A percentile compares a stretch with the other conserved stretches of the same genome.
Evolutionary conservation across 768 basidiomycete genomes (phyloP).

Genomic region (Podaxis pistillaris): DNA sequence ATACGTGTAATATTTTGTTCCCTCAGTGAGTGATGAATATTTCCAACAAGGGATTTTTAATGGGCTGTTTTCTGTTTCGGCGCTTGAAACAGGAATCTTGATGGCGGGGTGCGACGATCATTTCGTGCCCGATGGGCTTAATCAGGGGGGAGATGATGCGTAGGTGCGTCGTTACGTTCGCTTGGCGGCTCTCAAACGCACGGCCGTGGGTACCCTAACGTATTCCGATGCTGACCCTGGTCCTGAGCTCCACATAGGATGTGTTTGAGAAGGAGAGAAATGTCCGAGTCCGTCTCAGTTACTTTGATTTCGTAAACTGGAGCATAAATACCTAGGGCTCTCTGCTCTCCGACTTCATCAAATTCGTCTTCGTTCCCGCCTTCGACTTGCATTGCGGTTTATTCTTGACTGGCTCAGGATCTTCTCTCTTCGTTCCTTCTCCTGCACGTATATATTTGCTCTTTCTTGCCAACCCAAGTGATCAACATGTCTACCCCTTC

Average conservation of each 20-base stretch:
- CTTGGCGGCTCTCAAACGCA: not conserved
- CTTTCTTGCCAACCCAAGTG: not conserved
- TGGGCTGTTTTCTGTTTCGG: not conserved
- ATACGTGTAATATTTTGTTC: no score
- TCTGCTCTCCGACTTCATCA: not conserved
- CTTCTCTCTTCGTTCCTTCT: not conserved
- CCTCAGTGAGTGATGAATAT: no score
- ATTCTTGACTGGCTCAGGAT: not conserved
- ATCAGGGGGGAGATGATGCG: no score
- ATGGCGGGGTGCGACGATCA: no score
- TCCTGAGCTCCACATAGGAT: not conserved
- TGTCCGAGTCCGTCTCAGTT: not conserved
- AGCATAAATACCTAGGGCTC: conserved; percentile 2
- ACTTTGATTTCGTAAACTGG: not conserved
- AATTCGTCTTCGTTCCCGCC: not conserved
- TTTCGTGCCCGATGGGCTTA: no score
- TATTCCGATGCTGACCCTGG: not conserved
- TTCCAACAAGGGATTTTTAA: no score
- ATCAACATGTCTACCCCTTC: not conserved
- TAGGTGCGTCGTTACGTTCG: no score
- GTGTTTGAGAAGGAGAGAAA: not conserved
- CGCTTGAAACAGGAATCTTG: not conserved
- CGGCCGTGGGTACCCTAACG: not conserved
- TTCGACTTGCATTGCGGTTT: not conserved
- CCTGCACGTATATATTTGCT: not conserved